These are phyloP conservation scores for Schoenoplectus triqueter DNA, from an alignment of 202 grass and related monocot species.

Conservation along the genomic window DNA sequence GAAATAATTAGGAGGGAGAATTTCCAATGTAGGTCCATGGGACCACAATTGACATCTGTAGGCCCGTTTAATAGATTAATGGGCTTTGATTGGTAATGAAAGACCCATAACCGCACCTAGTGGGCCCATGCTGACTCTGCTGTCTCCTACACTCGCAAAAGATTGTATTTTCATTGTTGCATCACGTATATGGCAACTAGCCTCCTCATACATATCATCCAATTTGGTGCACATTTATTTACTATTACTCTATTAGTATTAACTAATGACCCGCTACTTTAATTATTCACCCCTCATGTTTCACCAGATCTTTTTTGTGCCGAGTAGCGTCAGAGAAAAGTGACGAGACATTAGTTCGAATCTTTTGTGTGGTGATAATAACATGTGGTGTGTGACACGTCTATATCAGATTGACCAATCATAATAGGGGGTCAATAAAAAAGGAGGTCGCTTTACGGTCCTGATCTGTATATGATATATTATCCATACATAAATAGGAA, in stretches of 20 bases:
- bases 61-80: slow-evolving; percentile 26
- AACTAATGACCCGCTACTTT: background rate
- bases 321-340: background rate
- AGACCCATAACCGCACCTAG: slow-evolving; percentile 33
- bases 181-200: background rate
- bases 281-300: background rate
- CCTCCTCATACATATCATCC: background rate
- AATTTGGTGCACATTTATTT: background rate
- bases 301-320: background rate
- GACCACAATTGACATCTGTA: slow-evolving; percentile 18
- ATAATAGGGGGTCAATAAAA: slow-evolving; percentile 25
- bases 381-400: slow-evolving; percentile 19
- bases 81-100: slow-evolving; percentile 35
- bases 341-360: slow-evolving; percentile 29
- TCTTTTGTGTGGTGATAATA: slow-evolving; percentile 30
- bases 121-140: slow-evolving; percentile 27
- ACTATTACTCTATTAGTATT: background rate
- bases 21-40: slow-evolving; percentile 23
- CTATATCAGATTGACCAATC: background rate
- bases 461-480: slow-evolving; percentile 1
- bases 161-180: slow-evolving; percentile 23
- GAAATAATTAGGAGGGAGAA: background rate
- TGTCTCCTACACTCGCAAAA: slow-evolving; percentile 8
- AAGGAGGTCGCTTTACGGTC: background rate
- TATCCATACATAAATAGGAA: slow-evolving; percentile 20